Base-by-base conservation (phyloP, 352 stramenopile species). In the Pythium brachiatum region DNA sequence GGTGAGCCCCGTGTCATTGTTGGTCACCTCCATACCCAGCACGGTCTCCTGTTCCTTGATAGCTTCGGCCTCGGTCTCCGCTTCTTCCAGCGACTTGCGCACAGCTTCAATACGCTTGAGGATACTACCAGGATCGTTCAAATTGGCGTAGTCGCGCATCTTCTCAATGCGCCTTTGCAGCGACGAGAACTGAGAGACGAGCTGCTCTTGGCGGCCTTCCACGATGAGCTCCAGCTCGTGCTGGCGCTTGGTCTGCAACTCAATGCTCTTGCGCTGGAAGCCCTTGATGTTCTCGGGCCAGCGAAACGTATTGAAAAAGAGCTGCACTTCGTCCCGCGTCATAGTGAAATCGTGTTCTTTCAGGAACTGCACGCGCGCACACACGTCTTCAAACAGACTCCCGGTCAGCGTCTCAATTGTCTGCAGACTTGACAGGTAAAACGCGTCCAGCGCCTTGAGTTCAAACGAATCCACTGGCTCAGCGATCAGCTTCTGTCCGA, bases 281-380 rank as follows among this genome's bases (percentile, higher is more conserved):
- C 79, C 78, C 68, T 96, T 96, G 51, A 98, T 88, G 32, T 89
- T 95, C 55, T 94, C 84, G 8, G 93, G 92, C 93, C 92, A 98
- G 8, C 86, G 77, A 62, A 93, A 97, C 12, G 88, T 94, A 23
- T 79, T 94, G 61, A 95, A 92, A 57, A 97, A 95, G 23, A 95
- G 74, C 63, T 96, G 84, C 11, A 98, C 80, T 46, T 98, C 92
- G 44, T 98, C 93, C 0, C 90, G 78, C 18, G 74, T 73, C 72
- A 95, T 88, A 18, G 86, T 75, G 62, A 89, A 96, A 56, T 95
- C 84, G 53, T 97, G 89, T 31, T 88, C 77, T 21, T 97, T 87
- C 7, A 98, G 74, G 51, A 98, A 98, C 55, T 88, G 81, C 27
- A 95, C 67, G n/a, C 83, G 74, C 21, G 75, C 74, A 47, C 86